Evolutionary conservation across 441 rosid species (phyloP).

Genomic region (Pelargonium cotyledonis): DNA sequence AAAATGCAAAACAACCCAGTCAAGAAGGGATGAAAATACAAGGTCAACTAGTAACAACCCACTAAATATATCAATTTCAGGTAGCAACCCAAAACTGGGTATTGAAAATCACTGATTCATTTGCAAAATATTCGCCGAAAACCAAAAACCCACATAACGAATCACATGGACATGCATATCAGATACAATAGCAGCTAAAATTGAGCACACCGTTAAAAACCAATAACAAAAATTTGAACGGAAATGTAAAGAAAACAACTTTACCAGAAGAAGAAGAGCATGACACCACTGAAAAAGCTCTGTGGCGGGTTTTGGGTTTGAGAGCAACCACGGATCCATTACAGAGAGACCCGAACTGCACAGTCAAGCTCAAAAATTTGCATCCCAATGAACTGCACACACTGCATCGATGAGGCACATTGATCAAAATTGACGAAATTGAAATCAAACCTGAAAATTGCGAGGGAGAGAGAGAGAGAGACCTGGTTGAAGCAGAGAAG

Average conservation of each 20-base stretch:
- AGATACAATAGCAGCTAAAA: neutral
- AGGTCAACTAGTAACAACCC: no score
- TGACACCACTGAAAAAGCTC: conserved; percentile 25
- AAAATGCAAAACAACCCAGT: no score
- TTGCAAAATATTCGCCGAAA: neutral
- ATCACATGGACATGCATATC: neutral
- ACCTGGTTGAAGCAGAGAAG: conserved; percentile 22
- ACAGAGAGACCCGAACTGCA: conserved; percentile 32
- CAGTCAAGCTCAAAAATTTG: conserved; percentile 29
- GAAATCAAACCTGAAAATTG: neutral
- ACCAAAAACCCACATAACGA: neutral
- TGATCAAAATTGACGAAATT: neutral
- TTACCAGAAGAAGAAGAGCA: conserved; percentile 26
- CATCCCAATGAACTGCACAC: conserved; percentile 39
- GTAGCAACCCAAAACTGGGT: neutral
- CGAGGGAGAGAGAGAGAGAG: neutral
- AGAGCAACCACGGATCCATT: conserved; percentile 24
- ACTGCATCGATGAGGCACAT: conserved; percentile 19
- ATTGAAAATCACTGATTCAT: neutral
- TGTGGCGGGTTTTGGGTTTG: conserved; percentile 19
- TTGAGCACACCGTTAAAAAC: neutral
- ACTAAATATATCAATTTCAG: neutral
- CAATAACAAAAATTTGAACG: conserved; percentile 8
- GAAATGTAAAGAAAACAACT: neutral
- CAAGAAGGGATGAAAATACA: no score